A percentile compares a stretch with the other conserved stretches of the same genome.
Conservation (phyloP, 2,329 filamentous ascomycete genomes). For the Exserohilum turcica region DNA sequence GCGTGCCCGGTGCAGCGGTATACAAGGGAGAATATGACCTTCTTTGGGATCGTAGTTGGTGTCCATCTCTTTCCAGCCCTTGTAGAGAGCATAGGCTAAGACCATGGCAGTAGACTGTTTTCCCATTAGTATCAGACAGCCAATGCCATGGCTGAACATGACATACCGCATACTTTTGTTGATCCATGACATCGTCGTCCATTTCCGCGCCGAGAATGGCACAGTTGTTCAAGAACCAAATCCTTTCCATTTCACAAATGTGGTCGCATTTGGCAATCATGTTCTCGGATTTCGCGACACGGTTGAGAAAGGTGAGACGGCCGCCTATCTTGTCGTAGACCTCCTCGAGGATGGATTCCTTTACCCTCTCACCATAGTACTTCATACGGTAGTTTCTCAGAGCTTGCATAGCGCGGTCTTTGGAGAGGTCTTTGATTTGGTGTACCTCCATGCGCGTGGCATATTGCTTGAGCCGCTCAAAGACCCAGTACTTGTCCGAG, state of each 20-base stretch:
- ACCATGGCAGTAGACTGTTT: slow-evolving; percentile 85
- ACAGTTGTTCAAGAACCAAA: slow-evolving; percentile 78
- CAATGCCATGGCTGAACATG: fast-evolving
- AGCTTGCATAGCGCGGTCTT: slow-evolving; percentile 75
- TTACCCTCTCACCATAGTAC: slow-evolving; percentile 70
- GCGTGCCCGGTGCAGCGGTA: slow-evolving; percentile 52
- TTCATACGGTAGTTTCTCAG: slow-evolving; percentile 78
- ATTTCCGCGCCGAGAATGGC: slow-evolving; percentile 76
- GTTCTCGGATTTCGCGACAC: slow-evolving; percentile 82
- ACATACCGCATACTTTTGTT: slow-evolving; percentile 91
- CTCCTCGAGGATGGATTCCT: slow-evolving; percentile 65
- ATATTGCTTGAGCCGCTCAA: slow-evolving; percentile 89
- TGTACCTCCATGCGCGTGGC: slow-evolving; percentile 95
- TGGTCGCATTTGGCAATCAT: slow-evolving; percentile 79
- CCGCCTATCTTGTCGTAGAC: slow-evolving; percentile 89
- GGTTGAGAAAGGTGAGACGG: slow-evolving; percentile 82
- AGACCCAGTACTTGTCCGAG: slow-evolving; percentile 98
- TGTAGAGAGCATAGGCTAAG: slow-evolving; percentile 87
- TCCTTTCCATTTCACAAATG: slow-evolving; percentile 73
- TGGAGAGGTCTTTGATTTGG: slow-evolving; percentile 81
- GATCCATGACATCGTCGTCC: slow-evolving; percentile 98
- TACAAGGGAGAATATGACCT: slow-evolving; percentile 79
- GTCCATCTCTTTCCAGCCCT: slow-evolving; percentile 70
- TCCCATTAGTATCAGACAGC: neutral
- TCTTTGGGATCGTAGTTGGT: slow-evolving; percentile 66